Evolutionary conservation across 1,139 yeast genomes (phyloP).

Genomic region (Sugiyamaella novakii): DNA sequence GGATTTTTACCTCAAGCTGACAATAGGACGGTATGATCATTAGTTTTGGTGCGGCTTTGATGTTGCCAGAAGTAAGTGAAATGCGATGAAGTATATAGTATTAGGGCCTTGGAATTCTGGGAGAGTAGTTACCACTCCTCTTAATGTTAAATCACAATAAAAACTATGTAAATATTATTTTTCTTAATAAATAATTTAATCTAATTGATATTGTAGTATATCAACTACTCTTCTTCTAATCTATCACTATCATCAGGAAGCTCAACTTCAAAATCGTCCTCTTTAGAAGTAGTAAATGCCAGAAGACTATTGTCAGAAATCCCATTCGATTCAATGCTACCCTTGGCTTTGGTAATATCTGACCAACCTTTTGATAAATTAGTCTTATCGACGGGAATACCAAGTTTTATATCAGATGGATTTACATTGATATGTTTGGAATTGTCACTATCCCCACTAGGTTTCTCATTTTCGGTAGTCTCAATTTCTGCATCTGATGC

Average conservation of each 20-base stretch:
- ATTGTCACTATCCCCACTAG: constrained; percentile 21
- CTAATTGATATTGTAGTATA: no score
- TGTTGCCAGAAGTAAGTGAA: no score
- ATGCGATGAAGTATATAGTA: no score
- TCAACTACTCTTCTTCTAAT: constrained; percentile 16
- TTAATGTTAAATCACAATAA: no score
- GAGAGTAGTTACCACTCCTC: no score
- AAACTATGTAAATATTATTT: no score
- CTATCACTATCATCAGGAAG: constrained; percentile 23
- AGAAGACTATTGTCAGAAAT: constrained; percentile 25
- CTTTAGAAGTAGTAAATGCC: constrained; percentile 26
- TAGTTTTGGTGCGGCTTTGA: not conserved
- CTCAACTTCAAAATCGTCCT: constrained; percentile 26
- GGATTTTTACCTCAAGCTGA: no score
- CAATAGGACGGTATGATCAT: no score
- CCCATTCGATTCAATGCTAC: constrained; percentile 26
- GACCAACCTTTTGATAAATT: constrained; percentile 25
- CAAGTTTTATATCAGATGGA: constrained; percentile 24
- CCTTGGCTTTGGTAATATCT: constrained; percentile 25
- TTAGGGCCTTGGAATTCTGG: no score
- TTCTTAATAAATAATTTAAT: constrained; percentile 7
- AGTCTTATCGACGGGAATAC: constrained; percentile 25
- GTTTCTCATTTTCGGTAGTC: no score
- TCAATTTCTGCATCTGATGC: constrained; percentile 16
- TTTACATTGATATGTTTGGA: not conserved